Percentiles rank a stretch among this genome's conserved stretches.
phyloP scores from a whole-genome alignment of 345 rosid genomes.

The Syzygium grande region DNA sequence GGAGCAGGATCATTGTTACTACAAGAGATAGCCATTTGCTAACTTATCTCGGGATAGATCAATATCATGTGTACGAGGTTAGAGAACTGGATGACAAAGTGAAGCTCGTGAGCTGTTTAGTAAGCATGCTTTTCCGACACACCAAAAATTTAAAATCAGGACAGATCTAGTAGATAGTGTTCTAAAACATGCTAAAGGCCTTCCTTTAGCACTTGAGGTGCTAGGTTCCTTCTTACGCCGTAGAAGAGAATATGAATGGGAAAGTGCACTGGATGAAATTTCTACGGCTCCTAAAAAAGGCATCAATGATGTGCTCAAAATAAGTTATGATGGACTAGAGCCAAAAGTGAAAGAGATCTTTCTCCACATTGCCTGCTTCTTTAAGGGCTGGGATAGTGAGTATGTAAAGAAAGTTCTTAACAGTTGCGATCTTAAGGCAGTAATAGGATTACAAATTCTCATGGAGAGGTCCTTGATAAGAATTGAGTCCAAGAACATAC shows the following conservation, averaged over 20 bases:
- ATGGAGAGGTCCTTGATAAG: not conserved
- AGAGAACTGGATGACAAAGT: accelerated
- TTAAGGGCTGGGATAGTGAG: accelerated
- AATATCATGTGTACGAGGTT: not conserved
- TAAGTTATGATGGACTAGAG: not conserved
- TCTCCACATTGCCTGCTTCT: not conserved
- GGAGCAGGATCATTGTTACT: not conserved
- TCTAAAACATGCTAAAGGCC: not conserved
- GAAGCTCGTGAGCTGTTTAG: accelerated
- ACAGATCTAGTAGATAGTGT: accelerated
- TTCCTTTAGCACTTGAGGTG: not conserved
- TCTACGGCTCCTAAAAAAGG: accelerated
- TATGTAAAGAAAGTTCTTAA: accelerated
- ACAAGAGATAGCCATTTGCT: not conserved
- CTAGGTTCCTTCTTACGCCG: not conserved
- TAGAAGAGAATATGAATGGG: not conserved
- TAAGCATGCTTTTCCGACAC: not conserved
- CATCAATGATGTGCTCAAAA: not conserved
- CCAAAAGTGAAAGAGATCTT: not conserved
- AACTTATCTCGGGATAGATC: not conserved
- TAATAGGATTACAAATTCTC: not conserved
- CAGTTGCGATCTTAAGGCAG: accelerated
- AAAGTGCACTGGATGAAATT: not conserved
- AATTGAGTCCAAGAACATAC: accelerated
- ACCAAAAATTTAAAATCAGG: accelerated